Evolutionary conservation across 495 filamentous ascomycete species (phyloP), one percentile per base, ranked within the genome.

Genomic region (Tuber borchii): DNA sequence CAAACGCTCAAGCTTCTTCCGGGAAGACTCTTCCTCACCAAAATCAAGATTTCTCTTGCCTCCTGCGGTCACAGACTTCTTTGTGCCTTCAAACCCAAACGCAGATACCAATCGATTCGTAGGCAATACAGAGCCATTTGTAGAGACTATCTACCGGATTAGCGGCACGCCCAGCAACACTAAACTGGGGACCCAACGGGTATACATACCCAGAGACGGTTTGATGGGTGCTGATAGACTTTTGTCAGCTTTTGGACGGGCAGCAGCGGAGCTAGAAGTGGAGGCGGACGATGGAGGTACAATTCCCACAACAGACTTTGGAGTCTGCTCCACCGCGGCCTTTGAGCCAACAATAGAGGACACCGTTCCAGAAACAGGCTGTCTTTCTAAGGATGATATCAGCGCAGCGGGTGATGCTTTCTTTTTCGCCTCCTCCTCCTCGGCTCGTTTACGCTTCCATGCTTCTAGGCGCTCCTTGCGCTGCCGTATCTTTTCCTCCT

Each of bases 391-490:
- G n/a, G 87, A 88, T 75, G 89, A 88, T 72, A 89, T 87, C 65
- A 88, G 84, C 46, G 91, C 83, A 45, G 87, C 85, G 22, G 86
- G 90, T 48, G 89, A 87, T 77, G 86, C 90, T 74, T 90, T 90
- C 83, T 93, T 90, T 80, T 93, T 93, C 70, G 88, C 88, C 81
- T 92, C 92, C 78, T 92, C 91, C 80, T 93, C 89, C 51, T 92
- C 93, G 26, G 88, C 89, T 77, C 93, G 91, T 80, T 96, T 95
- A 83, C 92, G 90, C 84, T 96, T 97, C 93, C 94, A 97, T 77
- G 93, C 93, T 83, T 94, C 92, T 45, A 97, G 83, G 76, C 93
- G 95, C 43, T 93, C 93, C 46, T 94, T 87, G 71, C 92, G 86
- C 83, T 96, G 93, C 69, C 90, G 92, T 81, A 93, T 92, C 82